Evolutionary conservation across 2,329 filamentous ascomycete genomes (phyloP).

Genomic region (Aspergillus sp.): DNA sequence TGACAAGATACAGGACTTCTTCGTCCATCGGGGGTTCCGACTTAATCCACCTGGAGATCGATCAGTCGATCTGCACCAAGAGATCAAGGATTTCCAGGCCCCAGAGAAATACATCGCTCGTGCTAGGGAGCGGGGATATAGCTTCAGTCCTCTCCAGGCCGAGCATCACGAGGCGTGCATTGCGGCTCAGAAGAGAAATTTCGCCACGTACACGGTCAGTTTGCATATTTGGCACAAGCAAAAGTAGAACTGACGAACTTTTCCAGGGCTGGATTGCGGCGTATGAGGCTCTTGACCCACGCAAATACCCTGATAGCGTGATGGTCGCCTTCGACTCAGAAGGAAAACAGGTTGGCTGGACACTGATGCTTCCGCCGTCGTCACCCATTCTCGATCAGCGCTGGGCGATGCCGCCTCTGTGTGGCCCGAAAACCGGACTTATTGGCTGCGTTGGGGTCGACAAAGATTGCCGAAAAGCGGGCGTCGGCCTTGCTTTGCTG

Average conservation of each 20-base stretch:
- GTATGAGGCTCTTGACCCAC: conserved; percentile 28
- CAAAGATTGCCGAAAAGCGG: conserved; percentile 25
- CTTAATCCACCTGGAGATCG: conserved; percentile 15
- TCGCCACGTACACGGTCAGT: conserved; percentile 13
- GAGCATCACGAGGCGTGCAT: conserved; percentile 33
- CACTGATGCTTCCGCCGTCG: conserved; percentile 33
- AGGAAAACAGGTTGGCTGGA: conserved; percentile 37
- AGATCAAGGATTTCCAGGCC: conserved; percentile 27
- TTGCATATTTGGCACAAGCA: too few species aligned
- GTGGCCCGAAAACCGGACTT: conserved; percentile 33
- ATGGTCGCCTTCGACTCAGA: conserved; percentile 34
- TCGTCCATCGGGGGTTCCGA: conserved; percentile 33
- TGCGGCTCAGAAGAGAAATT: conserved; percentile 30
- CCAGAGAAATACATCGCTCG: conserved; percentile 27
- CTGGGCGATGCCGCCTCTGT: conserved; percentile 35
- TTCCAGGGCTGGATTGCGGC: conserved; percentile 35
- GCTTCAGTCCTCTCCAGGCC: conserved; percentile 26
- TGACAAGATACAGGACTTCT: conserved; percentile 28
- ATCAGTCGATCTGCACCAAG: conserved; percentile 33
- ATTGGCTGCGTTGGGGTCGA: conserved; percentile 40
- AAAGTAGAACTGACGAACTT: too few species aligned
- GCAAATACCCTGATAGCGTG: conserved; percentile 29
- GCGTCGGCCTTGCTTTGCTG: conserved; percentile 35
- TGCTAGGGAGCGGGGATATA: conserved; percentile 26
- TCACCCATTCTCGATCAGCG: conserved; percentile 19